Conservation (phyloP, 192 early-diverging fungal genomes). For the Obelidium mucronatum region DNA sequence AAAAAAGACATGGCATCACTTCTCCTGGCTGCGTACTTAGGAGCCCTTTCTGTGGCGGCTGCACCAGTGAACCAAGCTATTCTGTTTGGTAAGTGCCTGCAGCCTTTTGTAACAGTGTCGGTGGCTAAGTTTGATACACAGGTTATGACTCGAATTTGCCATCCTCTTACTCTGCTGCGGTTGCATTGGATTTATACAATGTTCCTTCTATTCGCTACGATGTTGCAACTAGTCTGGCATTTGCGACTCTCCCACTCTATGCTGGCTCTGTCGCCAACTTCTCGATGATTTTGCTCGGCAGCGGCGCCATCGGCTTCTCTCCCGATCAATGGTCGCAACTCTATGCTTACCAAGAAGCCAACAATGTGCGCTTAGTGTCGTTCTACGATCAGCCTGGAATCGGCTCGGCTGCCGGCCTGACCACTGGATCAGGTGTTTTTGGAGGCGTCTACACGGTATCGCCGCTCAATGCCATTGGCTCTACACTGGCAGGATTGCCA, state of each 20-base stretch:
- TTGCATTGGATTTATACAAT: background rate
- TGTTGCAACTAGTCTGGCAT: background rate
- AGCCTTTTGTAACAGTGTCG: no score
- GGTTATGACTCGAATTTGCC: background rate
- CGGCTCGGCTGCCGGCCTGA: background rate
- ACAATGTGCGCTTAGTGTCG: conserved; percentile 10
- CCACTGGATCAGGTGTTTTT: background rate
- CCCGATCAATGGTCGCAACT: conserved; percentile 7
- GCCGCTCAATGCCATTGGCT: background rate
- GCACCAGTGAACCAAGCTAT: background rate
- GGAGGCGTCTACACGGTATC: background rate
- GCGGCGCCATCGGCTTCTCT: conserved; percentile 6
- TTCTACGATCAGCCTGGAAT: conserved; percentile 12
- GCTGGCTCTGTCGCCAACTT: background rate
- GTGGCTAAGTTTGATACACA: background rate
- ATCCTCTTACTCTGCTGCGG: background rate
- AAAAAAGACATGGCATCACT: no score
- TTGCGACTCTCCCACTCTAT: background rate
- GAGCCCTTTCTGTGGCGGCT: background rate
- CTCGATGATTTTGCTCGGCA: conserved; percentile 3
- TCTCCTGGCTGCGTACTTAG: no score
- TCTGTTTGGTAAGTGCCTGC: conserved; percentile 6
- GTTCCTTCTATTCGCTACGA: background rate
- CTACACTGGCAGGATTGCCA: background rate
- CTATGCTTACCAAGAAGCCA: conserved; percentile 1